A percentile compares a stretch with the other conserved stretches of the same genome.
These are phyloP conservation scores for Tricharina praecox DNA, from an alignment of 495 filamentous ascomycete genomes.

Conservation along the genomic window DNA sequence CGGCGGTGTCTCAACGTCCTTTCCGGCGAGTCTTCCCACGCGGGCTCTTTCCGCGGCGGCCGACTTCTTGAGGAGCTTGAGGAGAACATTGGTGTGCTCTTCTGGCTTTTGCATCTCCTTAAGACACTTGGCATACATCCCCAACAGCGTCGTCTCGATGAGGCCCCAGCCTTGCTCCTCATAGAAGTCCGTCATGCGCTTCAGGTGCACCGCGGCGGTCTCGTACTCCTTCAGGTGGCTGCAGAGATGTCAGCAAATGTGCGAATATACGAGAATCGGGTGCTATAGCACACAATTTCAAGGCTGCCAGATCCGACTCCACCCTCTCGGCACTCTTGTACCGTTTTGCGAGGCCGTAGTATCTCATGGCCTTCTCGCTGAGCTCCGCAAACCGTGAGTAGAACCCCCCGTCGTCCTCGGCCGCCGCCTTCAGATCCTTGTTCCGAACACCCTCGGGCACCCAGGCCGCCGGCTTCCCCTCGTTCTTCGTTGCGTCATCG, in stretches of 20 bases:
- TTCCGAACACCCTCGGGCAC: conserved; percentile 26
- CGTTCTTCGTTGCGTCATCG: conserved; percentile 9
- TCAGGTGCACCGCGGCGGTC: conserved; percentile 62
- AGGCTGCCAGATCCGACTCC: conserved; percentile 68
- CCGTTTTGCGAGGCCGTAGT: conserved; percentile 8
- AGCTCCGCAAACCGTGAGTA: background rate
- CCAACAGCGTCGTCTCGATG: conserved; percentile 64
- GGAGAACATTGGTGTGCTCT: conserved; percentile 59
- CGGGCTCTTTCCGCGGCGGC: conserved; percentile 39
- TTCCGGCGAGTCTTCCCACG: conserved; percentile 28
- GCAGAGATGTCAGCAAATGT: conserved; percentile 5
- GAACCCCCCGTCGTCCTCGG: conserved; percentile 7
- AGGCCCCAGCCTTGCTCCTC: conserved; percentile 61
- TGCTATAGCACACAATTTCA: conserved; percentile 45
- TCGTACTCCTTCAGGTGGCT: conserved; percentile 51
- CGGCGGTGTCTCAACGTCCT: conserved; percentile 2
- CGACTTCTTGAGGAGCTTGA: conserved; percentile 60
- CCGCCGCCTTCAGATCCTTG: conserved; percentile 9
- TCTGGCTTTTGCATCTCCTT: conserved; percentile 57
- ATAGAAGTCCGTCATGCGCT: conserved; percentile 66
- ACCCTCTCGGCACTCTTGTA: conserved; percentile 43
- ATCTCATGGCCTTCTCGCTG: conserved; percentile 15
- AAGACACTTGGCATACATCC: conserved; percentile 72
- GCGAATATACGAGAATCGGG: background rate
- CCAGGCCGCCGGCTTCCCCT: conserved; percentile 9